These are phyloP conservation scores for Aspergillus pseudoviridinutans DNA, from an alignment of 2,329 filamentous ascomycete species.

Conservation along the genomic window DNA sequence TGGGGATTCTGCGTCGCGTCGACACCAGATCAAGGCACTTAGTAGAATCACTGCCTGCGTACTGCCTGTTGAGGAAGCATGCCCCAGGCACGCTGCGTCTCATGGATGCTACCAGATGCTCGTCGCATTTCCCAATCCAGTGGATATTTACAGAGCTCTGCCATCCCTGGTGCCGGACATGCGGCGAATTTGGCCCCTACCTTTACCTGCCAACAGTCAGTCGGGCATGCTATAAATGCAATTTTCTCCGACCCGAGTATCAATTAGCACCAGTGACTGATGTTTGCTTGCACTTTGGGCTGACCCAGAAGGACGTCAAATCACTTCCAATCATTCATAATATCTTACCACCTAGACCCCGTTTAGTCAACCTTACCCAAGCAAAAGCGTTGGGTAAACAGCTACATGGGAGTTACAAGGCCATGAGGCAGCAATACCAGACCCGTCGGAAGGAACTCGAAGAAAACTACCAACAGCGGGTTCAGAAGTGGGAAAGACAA, in stretches of 20 bases:
- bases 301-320: not conserved
- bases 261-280: not conserved
- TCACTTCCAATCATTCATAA: slow-evolving; percentile 2
- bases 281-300: not conserved
- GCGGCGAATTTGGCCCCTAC: slow-evolving; percentile 6
- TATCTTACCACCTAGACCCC: not conserved
- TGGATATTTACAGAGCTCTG: slow-evolving; percentile 6
- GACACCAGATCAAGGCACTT: not conserved
- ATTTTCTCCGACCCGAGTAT: not conserved
- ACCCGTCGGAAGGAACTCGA: too few relatives aligned
- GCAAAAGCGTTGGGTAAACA: not conserved
- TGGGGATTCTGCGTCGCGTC: slow-evolving; percentile 5
- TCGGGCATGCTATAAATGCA: slow-evolving; percentile 9
- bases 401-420: not conserved
- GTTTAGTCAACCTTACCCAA: not conserved
- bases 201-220: slow-evolving; percentile 8
- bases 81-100: not conserved
- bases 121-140: slow-evolving; percentile 3
- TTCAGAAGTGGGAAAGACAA: not conserved
- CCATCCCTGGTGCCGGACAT: slow-evolving; percentile 7
- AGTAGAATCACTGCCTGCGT: slow-evolving; percentile 6
- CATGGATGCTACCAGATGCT: not conserved
- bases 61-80: slow-evolving; percentile 1
- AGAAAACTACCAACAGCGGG: not conserved
- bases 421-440: not conserved